Percentiles rank a stretch among this genome's conserved stretches.
Conservation (phyloP, 495 filamentous ascomycete species). For the Neurospora sp. region DNA sequence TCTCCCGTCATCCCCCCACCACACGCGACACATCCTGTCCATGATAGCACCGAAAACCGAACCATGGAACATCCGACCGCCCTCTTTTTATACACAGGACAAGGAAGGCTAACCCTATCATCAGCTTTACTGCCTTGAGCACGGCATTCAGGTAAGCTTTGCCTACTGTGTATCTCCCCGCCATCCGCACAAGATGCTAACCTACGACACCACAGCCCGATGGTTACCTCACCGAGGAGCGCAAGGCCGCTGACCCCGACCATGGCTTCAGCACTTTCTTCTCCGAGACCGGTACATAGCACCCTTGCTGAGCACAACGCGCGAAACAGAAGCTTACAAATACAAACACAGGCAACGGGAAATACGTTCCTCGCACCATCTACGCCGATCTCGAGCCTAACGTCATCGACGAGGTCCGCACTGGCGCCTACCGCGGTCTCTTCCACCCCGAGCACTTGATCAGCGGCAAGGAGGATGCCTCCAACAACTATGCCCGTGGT, state of each 20-base stretch:
- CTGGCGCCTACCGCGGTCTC: slow-evolving; percentile 85
- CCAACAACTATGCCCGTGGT: slow-evolving; percentile 98
- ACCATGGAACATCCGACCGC: background rate
- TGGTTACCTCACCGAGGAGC: slow-evolving; percentile 97
- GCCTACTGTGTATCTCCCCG: background rate
- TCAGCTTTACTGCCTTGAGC: slow-evolving; percentile 98
- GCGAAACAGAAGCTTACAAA: slow-evolving; percentile 3
- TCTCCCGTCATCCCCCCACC: background rate
- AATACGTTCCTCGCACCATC: slow-evolving; percentile 98
- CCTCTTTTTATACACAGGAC: background rate
- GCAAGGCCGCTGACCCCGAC: slow-evolving; percentile 83
- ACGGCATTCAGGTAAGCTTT: slow-evolving; percentile 83
- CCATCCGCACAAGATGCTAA: slow-evolving; percentile 1
- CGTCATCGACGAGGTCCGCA: slow-evolving; percentile 98
- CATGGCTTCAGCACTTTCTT: slow-evolving; percentile 99
- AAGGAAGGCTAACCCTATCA: slow-evolving; percentile 11
- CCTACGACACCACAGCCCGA: slow-evolving; percentile 58
- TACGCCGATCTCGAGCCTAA: slow-evolving; percentile 99
- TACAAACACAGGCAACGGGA: slow-evolving; percentile 68
- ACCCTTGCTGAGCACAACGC: background rate
- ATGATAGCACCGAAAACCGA: background rate
- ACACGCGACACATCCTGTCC: background rate
- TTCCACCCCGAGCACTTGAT: slow-evolving; percentile 99
- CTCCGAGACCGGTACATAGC: slow-evolving; percentile 89
- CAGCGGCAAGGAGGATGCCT: slow-evolving; percentile 98